Evolutionary conservation across 2,329 filamentous ascomycete genomes (phyloP), one percentile per base, ranked within the genome.

Genomic region (Fusarium sp.): DNA sequence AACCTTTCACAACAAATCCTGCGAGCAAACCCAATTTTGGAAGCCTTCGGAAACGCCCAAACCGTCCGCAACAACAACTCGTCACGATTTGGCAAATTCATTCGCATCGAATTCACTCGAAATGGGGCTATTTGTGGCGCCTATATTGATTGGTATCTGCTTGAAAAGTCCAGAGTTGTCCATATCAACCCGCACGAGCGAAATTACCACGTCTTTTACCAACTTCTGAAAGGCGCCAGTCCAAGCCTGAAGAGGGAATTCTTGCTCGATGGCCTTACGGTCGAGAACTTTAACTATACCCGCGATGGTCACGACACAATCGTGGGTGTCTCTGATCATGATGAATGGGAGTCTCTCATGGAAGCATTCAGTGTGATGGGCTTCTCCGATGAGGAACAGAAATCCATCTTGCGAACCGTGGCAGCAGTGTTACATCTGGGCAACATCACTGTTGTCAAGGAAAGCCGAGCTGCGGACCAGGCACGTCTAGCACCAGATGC

Each of bases 51-150:
- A 63, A 99, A 99, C 76, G 96, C 96, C 2, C 96, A 99, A 77
- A 99, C 96, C 1, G 93, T 99, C 29, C 88, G 96, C 53, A 99
- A 99, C 79, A 96, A 99, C 81, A 99, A 99, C 77, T 99, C 96
- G 1, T 99, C 96, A 7, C 90, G 96, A 67, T 99, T 99, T 75
- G 96, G 96, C 76, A 99, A 99, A 78, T 99, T 99, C 75, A 99
- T 99, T 76, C 88, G 96, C 48, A 99, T 99, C 75, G 94, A 97
- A 76, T 97, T 99, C 80, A 93, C 89, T 33, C 87, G 92, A 23
- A 88, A 88, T 35, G 96, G 96, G 27, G 91, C 96, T 54, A 99
- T 99, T 69, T 92, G 92, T 6, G 96, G 96, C 35, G 96, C 96
- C 21, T 97, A 94, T 80, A 98, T 99, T 69, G 94, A 99, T 77